Percentiles rank a stretch among this genome's conserved stretches.
phyloP scores from a whole-genome alignment of 495 filamentous ascomycete species.

The Talaromyces ruber region DNA sequence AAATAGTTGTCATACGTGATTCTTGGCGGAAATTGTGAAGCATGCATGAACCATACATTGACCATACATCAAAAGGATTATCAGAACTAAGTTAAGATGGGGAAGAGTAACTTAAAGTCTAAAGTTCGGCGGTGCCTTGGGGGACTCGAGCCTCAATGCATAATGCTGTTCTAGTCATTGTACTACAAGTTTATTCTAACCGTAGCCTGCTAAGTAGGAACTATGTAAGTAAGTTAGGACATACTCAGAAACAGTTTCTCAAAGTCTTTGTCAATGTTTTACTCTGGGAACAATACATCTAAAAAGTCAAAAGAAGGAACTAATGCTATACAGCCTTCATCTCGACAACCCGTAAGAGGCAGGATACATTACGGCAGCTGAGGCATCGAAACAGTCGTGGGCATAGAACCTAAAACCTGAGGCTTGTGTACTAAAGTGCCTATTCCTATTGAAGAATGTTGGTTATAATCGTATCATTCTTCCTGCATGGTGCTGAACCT shows the following conservation, averaged over 20 bases:
- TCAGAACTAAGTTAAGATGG: background rate
- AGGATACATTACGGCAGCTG: background rate
- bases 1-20: background rate
- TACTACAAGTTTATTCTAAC: background rate
- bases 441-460: background rate
- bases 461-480: background rate
- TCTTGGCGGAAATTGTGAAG: background rate
- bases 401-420: background rate
- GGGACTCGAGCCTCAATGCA: background rate
- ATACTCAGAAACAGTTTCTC: background rate
- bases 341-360: background rate
- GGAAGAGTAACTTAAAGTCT: background rate
- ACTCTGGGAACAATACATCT: background rate
- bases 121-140: background rate
- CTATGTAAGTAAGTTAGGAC: background rate
- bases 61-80: background rate
- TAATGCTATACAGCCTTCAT: background rate
- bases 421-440: background rate
- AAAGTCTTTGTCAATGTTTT: background rate
- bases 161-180: background rate
- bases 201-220: background rate
- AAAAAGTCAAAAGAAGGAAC: background rate
- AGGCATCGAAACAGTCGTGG: background rate
- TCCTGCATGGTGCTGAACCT: background rate
- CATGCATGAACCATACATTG: background rate